Conservation (phyloP, 2,329 filamentous ascomycete species). For the Beauveria sp. region DNA sequence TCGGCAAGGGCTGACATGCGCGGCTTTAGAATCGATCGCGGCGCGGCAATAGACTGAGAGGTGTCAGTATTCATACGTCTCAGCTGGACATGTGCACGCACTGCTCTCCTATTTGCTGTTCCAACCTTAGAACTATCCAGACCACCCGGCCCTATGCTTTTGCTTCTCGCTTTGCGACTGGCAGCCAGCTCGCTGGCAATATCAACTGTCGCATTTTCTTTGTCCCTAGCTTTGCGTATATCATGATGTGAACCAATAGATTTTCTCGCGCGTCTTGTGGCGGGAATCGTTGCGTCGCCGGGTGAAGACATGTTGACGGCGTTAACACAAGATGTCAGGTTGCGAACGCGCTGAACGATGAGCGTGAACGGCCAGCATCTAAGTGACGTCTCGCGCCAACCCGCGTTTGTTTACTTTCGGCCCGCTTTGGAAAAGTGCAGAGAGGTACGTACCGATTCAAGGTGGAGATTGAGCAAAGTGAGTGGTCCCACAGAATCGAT, state of each 20-base stretch:
- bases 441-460: conserved; percentile 16
- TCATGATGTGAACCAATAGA: conserved; percentile 58
- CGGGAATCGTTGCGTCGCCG: conserved; percentile 41
- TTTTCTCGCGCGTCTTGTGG: conserved; percentile 55
- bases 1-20: conserved; percentile 60
- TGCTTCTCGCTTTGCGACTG: conserved; percentile 69
- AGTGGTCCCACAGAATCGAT: background rate
- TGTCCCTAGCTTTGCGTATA: conserved; percentile 50
- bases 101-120: conserved; percentile 71
- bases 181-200: conserved; percentile 45
- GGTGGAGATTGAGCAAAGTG: background rate
- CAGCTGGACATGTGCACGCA: conserved; percentile 33
- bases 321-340: conserved; percentile 11
- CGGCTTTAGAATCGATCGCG: conserved; percentile 73
- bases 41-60: conserved; percentile 47
- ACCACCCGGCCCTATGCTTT: conserved; percentile 90
- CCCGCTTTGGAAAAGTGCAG: background rate
- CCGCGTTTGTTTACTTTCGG: conserved; percentile 33
- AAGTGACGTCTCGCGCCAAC: conserved; percentile 20
- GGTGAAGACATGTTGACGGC: conserved; percentile 24
- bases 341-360: conserved; percentile 9
- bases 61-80: background rate
- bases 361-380: background rate
- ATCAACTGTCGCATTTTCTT: conserved; percentile 71
- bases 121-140: conserved; percentile 72